Base-by-base conservation (phyloP, 345 rosid species). In the Eutrema yunnanense region DNA sequence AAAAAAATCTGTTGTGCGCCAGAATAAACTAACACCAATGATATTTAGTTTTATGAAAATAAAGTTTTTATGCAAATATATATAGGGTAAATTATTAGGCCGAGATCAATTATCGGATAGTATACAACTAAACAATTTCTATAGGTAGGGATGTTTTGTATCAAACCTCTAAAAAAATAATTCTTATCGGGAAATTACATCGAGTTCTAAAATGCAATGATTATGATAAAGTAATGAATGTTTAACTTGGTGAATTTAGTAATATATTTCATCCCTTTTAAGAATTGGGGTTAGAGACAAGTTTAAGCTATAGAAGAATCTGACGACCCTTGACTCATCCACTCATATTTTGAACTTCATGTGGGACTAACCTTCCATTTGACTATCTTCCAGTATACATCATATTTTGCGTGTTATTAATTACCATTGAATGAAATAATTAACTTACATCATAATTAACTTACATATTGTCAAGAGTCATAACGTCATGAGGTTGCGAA, bases 321-420 rank as follows among this genome's bases (percentile, higher is more conserved):
- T 29, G 34, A 64, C 33, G 57, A 69, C 71, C 74, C 71, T 75
- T 75, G 79, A 75, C 74, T 62, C 57, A 14, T 62, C 74, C 79
- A 75, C 74, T 75, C 52, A 69, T 34, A 62, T 75, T 69, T 69
- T 62, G 69, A 75, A 62, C 37, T 54, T 47, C 46, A 69, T 46
- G 74, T 69, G 57, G 73, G 79, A 69, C 70, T 52, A 67, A 41
- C 62, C 47, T 75, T 62, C 40, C 37, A 44, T 62, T 75, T 44
- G 37, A 68, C 41, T 56, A 46, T 54, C 10, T 59, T 59, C 48
- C 36, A 12, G n/a, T 55, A 46, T 49, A 49, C 61, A 41, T 56
- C 16, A 38, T 66, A 30, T 9, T 48, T 66, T 49, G 34, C 14
- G 47, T 58, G 6, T 47, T 41, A 49, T 56, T 36, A 73, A 49